Evolutionary conservation across 495 filamentous ascomycete genomes (phyloP).

Genomic region (Penicillium lagena): DNA sequence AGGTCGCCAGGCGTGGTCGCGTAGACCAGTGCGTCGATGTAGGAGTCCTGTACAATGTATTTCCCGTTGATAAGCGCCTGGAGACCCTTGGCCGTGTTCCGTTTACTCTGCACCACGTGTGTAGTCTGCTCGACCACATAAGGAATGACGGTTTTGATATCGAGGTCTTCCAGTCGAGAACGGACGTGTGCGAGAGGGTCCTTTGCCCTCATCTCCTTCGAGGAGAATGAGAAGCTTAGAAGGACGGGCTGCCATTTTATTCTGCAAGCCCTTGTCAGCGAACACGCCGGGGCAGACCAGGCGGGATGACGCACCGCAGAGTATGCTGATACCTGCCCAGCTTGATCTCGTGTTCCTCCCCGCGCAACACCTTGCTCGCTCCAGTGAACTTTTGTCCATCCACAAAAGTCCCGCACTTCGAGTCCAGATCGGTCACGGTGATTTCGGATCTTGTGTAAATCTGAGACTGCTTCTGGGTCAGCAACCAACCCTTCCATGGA

Average conservation of each 20-base stretch:
- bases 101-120: slow-evolving; percentile 81
- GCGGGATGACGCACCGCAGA: slow-evolving; percentile 32
- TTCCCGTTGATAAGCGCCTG: slow-evolving; percentile 83
- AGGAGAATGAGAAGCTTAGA: slow-evolving; percentile 75
- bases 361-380: slow-evolving; percentile 41
- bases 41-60: slow-evolving; percentile 73
- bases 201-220: slow-evolving; percentile 64
- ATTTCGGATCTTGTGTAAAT: slow-evolving; percentile 57
- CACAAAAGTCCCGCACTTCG: slow-evolving; percentile 73
- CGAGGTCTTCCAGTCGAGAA: slow-evolving; percentile 66
- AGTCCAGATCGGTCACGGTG: slow-evolving; percentile 60
- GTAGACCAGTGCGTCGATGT: slow-evolving; percentile 64
- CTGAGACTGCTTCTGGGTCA: slow-evolving; percentile 27
- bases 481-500: background rate
- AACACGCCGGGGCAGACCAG: background rate
- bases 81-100: slow-evolving; percentile 79
- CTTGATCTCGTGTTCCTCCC: slow-evolving; percentile 56
- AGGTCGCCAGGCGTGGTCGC: slow-evolving; percentile 51
- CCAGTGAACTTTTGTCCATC: slow-evolving; percentile 64
- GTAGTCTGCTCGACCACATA: slow-evolving; percentile 69
- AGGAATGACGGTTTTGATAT: slow-evolving; percentile 74
- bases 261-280: slow-evolving; percentile 29
- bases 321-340: slow-evolving; percentile 57
- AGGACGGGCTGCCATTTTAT: slow-evolving; percentile 78
- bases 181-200: slow-evolving; percentile 57